Evolutionary conservation across 495 filamentous ascomycete species (phyloP), one percentile per base, ranked within the genome.

Genomic region (Aspergillus affinis): DNA sequence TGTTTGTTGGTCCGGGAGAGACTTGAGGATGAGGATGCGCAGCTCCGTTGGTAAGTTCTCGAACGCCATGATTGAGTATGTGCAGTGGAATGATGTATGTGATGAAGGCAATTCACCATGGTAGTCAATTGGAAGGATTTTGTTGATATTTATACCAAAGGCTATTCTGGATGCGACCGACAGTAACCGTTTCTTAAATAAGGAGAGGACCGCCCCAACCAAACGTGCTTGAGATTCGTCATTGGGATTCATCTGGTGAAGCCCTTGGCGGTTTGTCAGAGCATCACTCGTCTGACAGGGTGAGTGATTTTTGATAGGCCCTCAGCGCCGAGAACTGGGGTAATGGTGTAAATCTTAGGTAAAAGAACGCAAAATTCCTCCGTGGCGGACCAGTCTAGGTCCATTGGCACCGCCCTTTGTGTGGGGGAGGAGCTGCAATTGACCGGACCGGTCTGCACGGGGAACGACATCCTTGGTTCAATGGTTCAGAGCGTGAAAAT

Each of bases 31-130:
- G 15, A 54, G 55, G 30, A 65, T 52, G 18, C 62, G 62, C 5
- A 65, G 55, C 51, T 65, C 62, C 15, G 59, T 58, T 7, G 62
- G 62, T 10, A 65, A 51, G 10, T 20, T 27, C 58, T 63, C 61
- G 8, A 63, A 20, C 15, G 60, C 48, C 60, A 57, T 58, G 60
- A 56, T 41, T 8, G 36, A 41, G 3, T 41, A 41, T 1, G 36
- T 8, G 13, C 36, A 41, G 12, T 13, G 2, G 9, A 15, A 41
- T 15, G 36, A 41, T 15, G 36, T 15, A 41, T 15, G 10, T 41
- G 12, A 41, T 10, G 10, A 7, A 32, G 29, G 29, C 36, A 41
- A 41, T 41, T 41, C 12, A 41, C 36, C 10, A 41, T 41, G 23
- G 4, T 26, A 26, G 23, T 26, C 23, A 26, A 26, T 26, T 26